These are phyloP conservation scores for Debaryomyces fabryi DNA, from an alignment of 1,139 yeast species.

Conservation along the genomic window DNA sequence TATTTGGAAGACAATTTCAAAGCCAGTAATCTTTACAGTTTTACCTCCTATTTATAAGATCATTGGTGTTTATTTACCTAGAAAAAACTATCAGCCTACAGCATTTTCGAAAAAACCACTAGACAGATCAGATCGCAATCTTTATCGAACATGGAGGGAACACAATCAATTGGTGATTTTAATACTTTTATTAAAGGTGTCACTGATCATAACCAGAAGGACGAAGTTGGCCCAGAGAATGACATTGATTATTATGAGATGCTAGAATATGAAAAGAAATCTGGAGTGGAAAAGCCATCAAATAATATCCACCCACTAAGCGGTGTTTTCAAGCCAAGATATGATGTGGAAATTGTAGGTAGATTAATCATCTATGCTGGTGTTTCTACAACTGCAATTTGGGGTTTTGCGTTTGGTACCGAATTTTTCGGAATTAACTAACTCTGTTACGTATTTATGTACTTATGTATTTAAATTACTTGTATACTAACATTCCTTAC, in stretches of 20 bases:
- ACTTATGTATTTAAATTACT: neutral
- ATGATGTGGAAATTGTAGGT: conserved; percentile 75
- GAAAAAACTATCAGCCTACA: conserved; percentile 42
- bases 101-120: conserved; percentile 40
- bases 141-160: conserved; percentile 38
- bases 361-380: conserved; percentile 77
- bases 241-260: conserved; percentile 50
- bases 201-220: conserved; percentile 27
- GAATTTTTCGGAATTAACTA: conserved; percentile 3
- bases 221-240: conserved; percentile 41
- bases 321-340: conserved; percentile 56
- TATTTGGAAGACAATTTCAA: conserved; percentile 68
- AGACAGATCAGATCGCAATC: conserved; percentile 44
- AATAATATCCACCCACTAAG: conserved; percentile 18
- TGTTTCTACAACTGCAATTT: conserved; percentile 51
- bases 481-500: neutral
- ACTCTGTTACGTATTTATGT: neutral
- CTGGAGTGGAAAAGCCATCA: neutral
- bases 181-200: conserved; percentile 36
- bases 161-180: conserved; percentile 40
- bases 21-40: conserved; percentile 58
- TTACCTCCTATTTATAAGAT: conserved; percentile 51
- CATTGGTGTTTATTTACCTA: conserved; percentile 45
- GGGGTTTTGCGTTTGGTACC: conserved; percentile 40
- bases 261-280: conserved; percentile 32